Evolutionary conservation across 2,329 filamentous ascomycete genomes (phyloP).

Genomic region (Niveomyces coronatus): DNA sequence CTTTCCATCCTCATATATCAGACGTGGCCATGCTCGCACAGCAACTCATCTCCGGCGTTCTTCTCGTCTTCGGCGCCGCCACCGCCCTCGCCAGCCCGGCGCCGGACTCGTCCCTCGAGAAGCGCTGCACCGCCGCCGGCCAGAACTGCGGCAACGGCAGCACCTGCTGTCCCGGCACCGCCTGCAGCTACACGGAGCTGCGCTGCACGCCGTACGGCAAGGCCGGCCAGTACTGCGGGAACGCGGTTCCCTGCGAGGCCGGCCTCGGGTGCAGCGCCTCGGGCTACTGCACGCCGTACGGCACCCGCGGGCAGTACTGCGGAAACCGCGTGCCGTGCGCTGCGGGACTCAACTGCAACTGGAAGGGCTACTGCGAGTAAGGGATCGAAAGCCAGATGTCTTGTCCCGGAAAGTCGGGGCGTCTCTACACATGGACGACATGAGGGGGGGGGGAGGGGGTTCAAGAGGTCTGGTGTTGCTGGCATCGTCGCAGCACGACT

Average conservation of each 20-base stretch:
- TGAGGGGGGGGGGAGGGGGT: too few relatives aligned
- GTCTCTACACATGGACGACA: too few relatives aligned
- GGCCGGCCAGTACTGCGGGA: slow-evolving; percentile 28
- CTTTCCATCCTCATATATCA: too few relatives aligned
- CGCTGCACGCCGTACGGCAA: slow-evolving; percentile 32
- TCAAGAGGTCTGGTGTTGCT: too few relatives aligned
- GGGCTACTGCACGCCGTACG: slow-evolving; percentile 2
- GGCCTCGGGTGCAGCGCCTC: slow-evolving; percentile 1
- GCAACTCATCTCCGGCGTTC: not conserved
- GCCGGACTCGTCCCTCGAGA: not conserved
- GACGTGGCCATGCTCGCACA: not conserved
- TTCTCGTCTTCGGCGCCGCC: not conserved
- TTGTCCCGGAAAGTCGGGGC: too few relatives aligned
- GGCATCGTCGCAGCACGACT: too few relatives aligned
- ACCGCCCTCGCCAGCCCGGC: not conserved
- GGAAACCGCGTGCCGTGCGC: not conserved
- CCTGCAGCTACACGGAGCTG: too few relatives aligned
- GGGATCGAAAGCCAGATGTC: too few relatives aligned
- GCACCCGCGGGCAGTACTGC: not conserved
- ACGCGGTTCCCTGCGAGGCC: slow-evolving; percentile 19
- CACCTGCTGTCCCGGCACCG: too few relatives aligned
- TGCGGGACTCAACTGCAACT: slow-evolving; percentile 1
- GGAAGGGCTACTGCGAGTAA: not conserved
- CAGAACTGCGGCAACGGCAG: too few relatives aligned
- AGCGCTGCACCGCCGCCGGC: slow-evolving; percentile 6